Evolutionary conservation across 2,329 filamentous ascomycete genomes (phyloP), one percentile per base, ranked within the genome.

Genomic region (Botrytis hyacinthi): DNA sequence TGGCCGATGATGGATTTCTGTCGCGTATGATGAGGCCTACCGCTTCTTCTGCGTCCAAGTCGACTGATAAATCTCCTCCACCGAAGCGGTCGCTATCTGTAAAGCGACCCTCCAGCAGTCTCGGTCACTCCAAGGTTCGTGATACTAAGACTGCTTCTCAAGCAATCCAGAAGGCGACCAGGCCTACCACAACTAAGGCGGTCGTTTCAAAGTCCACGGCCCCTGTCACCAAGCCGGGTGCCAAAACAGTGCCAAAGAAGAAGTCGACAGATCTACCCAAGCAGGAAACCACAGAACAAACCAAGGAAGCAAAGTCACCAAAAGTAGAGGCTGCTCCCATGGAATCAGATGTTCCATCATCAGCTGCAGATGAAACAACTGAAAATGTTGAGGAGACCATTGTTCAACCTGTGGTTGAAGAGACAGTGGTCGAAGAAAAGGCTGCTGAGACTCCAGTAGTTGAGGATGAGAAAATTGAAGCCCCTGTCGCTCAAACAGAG

Each of bases 21-120:
- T 92, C 91, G n/a, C 88, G 92, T 70, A 94, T 95, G 92, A 94
- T 91, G 89, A 86, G 92, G 59, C 92, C 92, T 3, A 95, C 92
- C 0, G 88, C 91, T 62, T 85, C 88, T 63, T 93, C 90, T 8
- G 87, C 90, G 14, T 90, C 86, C 76, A 94, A 93, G 83, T 87
- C 87, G 0, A 84, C 88, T 4, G 91, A 93, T 8, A 93, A 92
- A 82, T 81, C 80, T 1, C 82, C 85, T 0, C 87, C 87, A 3
- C 78, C 78, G n/a, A 81, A 78, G 73, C 75, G 76, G 76, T 75
- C 77, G 22, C 75, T 77, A 57, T 78, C 78, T 7, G 74, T 76
- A 3, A 79, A 77, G 67, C 70, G 77, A 73, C 77, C 79, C 54
- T 70, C 69, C 12, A 78, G 77, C n/a, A 77, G 74, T 57, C 78